These are phyloP conservation scores for Abrus pulchellus DNA, from an alignment of 306 rosid genomes.

Conservation along the genomic window DNA sequence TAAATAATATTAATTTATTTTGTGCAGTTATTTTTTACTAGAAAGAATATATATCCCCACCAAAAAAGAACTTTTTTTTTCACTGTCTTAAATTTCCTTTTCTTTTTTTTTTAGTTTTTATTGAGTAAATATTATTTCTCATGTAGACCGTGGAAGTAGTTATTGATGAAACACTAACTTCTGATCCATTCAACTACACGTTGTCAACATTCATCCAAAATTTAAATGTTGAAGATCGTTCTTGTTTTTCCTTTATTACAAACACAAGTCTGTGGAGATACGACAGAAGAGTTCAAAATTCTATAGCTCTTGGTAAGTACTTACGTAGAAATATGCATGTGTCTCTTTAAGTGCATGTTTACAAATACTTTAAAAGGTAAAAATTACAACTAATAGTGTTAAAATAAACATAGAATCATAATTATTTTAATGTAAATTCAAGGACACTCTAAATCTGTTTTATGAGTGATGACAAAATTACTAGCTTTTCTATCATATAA, in stretches of 20 bases:
- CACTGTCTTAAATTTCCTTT: slow-evolving; percentile 10
- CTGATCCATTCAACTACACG: slow-evolving; percentile 67
- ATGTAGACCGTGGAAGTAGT: slow-evolving; percentile 90
- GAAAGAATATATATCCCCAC: background rate
- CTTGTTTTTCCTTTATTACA: slow-evolving; percentile 86
- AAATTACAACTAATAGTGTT: no score
- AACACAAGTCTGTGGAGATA: slow-evolving; percentile 90
- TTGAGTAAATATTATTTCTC: slow-evolving; percentile 32
- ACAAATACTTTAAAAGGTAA: no score
- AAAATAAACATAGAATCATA: no score
- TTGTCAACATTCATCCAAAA: slow-evolving; percentile 73
- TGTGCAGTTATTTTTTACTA: no score
- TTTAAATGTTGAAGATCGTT: slow-evolving; percentile 75
- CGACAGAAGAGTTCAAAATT: slow-evolving; percentile 70
- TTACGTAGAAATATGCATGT: background rate
- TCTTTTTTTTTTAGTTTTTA: background rate
- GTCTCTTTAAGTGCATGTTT: background rate
- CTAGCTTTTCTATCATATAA: background rate
- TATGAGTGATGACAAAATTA: background rate
- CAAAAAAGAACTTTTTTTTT: background rate
- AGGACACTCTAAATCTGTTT: no score
- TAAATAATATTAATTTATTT: no score
- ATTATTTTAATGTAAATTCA: no score
- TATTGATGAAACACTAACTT: slow-evolving; percentile 78
- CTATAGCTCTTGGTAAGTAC: slow-evolving; percentile 67